Conservation (phyloP, 768 basidiomycete genomes). For the Mycena haematopus region DNA sequence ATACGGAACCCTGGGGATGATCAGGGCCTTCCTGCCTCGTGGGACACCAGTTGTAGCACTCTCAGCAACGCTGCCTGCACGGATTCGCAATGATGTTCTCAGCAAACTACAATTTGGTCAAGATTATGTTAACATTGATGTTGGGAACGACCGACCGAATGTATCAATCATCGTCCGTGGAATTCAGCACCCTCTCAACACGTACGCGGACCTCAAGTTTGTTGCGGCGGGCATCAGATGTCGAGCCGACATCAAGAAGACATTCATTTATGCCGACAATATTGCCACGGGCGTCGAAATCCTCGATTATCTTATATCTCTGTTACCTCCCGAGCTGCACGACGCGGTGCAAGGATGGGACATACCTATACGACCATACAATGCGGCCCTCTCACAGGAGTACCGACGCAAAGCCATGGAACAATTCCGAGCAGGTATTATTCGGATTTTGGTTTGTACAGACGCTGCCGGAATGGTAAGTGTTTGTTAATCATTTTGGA, state of each 20-base stretch:
- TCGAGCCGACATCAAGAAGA: constrained; percentile 32
- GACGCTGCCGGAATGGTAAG: not conserved
- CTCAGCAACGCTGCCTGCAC: not conserved
- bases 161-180: constrained; percentile 42
- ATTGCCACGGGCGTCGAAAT: constrained; percentile 11
- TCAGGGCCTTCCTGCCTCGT: not conserved
- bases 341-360: constrained; percentile 10
- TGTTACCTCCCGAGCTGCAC: constrained; percentile 35
- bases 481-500: not conserved
- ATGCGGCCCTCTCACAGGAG: no score
- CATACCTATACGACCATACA: constrained; percentile 35
- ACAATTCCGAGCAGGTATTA: no score
- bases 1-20: not conserved
- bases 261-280: constrained; percentile 31
- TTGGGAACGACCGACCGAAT: constrained; percentile 43
- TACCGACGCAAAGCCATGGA: no score
- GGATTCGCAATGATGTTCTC: not conserved
- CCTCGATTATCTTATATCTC: not conserved
- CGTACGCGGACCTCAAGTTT: constrained; percentile 42
- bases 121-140: constrained; percentile 29
- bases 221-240: constrained; percentile 28
- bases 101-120: constrained; percentile 35
- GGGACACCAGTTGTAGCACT: not conserved
- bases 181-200: constrained; percentile 40
- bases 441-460: no score